These are phyloP conservation scores for Nadsonia fulvescens DNA, from an alignment of 805 yeast genomes.

Conservation along the genomic window DNA sequence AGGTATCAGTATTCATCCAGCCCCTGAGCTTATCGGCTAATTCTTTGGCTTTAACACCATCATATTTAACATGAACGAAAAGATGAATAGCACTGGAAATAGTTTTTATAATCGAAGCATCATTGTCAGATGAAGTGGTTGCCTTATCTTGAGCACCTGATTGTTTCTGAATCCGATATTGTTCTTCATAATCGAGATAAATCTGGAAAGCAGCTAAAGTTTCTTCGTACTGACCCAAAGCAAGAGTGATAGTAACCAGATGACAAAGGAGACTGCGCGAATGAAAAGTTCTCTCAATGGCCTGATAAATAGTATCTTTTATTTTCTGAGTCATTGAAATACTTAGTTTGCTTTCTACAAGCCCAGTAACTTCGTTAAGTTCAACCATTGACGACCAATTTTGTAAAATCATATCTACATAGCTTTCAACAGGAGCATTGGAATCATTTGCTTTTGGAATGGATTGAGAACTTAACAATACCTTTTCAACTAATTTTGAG, in stretches of 20 bases:
- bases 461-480: no score
- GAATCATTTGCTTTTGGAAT: slow-evolving; percentile 12
- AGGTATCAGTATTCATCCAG: slow-evolving; percentile 7
- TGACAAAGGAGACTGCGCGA: slow-evolving; percentile 19
- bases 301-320: slow-evolving; percentile 8
- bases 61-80: slow-evolving; percentile 7
- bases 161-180: slow-evolving; percentile 10
- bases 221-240: slow-evolving; percentile 15
- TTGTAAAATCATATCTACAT: slow-evolving; percentile 9
- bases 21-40: slow-evolving; percentile 9
- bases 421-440: slow-evolving; percentile 11
- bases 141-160: slow-evolving; percentile 13
- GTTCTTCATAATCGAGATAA: slow-evolving; percentile 15
- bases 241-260: slow-evolving; percentile 12
- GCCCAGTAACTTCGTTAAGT: slow-evolving; percentile 8
- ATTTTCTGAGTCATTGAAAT: slow-evolving; percentile 8
- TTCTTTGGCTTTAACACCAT: slow-evolving; percentile 7
- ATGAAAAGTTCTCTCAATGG: slow-evolving; percentile 16
- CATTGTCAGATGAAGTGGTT: slow-evolving; percentile 10
- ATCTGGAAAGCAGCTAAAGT: slow-evolving; percentile 18
- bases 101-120: slow-evolving; percentile 7
- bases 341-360: slow-evolving; percentile 5
- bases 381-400: slow-evolving; percentile 10
- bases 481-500: no score
- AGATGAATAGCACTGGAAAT: slow-evolving; percentile 7